Base-by-base conservation (phyloP, 306 rosid species). In the Inga oerstediana region DNA sequence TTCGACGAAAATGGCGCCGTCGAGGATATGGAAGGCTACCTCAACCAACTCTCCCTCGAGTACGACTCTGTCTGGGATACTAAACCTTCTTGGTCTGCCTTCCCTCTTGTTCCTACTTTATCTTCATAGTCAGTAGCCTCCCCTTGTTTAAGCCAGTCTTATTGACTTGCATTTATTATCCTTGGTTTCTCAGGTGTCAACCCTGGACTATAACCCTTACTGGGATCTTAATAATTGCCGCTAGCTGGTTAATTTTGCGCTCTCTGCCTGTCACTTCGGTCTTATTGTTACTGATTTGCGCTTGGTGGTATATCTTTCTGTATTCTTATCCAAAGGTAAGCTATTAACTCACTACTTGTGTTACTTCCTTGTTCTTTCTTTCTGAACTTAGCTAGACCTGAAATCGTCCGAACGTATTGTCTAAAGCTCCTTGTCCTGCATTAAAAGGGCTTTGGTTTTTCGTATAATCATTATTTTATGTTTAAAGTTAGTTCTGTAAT, bases 31-130 rank as follows among this genome's bases (percentile, higher is more conserved):
- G 99, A 96, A 46, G 98, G 90, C 85, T 95, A 93, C 86, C 89
- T 92, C 82, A 86, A 93, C 82, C 83, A 86, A 72, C 97, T 92
- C 43, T 92, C 98, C 64, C 96, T 92, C 59, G 99, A 96, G 72
- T 92, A 96, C 84, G 99, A 93, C 77, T 91, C 98, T 58, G 98
- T 96, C 22, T 96, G 99, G 99, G 99, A 96, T 84, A 96, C 98
- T 19, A 96, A 93, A 85, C 99, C 99, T 4, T 87, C 94, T 79
- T 92, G 98, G 97, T 95, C 44, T 85, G 82, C 74, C 61, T 78
- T 72, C 79, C 44, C 34, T 59, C 66, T 5, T 32, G 0, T 65
- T 7, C 39, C 71, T 16, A 2, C 34, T 32, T 15, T 15, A 64
- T 27, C 5, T 30, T 30, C 7, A 13, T 61, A 10, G 35, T 24